Base-by-base conservation (phyloP, 2,329 filamentous ascomycete genomes). In the Tolypocladium capitatum region DNA sequence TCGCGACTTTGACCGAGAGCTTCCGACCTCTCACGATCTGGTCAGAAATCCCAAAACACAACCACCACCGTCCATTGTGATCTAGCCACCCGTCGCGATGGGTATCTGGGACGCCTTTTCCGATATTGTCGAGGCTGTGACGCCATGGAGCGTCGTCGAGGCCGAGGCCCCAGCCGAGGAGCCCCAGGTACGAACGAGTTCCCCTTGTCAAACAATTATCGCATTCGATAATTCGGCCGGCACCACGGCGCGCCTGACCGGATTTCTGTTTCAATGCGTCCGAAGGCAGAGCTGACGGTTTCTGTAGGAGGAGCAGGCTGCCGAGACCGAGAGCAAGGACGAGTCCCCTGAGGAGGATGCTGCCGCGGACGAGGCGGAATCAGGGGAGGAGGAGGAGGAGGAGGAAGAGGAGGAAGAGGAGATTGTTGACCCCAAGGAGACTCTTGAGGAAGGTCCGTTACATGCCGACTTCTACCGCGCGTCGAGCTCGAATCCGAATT, bases 361-460 rank as follows among this genome's bases (percentile, higher is more conserved):
- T 41, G 52, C 55, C 45, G 58, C 56, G 44, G 53, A 56, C 14
- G 70, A 68, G 47, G 71, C 73, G 21, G 75, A 76, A 18, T n/a
- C n/a, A n/a, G n/a, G n/a, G n/a, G 79, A 74, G 27, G 80, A 76
- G 33, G 79, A 78, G 31, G 80, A 77, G 24, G 84, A 82, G 27
- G 83, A 84, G 40, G 82, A 84, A 32, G 83, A 84, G 33, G 83
- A 88, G 20, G 86, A 90, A 51, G 86, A 92, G 46, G 86, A 91
- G 53, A 84, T 90, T 52, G 81, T 84, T 58, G 91, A 97, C 67
- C 81, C 84, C 59, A 94, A 94, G 78, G 86, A 90, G 53, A 78
- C 80, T 68, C 71, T 97, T 53, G 86, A 94, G 71, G 88, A 94
- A 80, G 89, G 92, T 97, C 70, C 76, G 87, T 66, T 50, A 46